These are phyloP conservation scores for Astragalus glycyphyllos DNA, from an alignment of 306 rosid genomes.

Conservation along the genomic window DNA sequence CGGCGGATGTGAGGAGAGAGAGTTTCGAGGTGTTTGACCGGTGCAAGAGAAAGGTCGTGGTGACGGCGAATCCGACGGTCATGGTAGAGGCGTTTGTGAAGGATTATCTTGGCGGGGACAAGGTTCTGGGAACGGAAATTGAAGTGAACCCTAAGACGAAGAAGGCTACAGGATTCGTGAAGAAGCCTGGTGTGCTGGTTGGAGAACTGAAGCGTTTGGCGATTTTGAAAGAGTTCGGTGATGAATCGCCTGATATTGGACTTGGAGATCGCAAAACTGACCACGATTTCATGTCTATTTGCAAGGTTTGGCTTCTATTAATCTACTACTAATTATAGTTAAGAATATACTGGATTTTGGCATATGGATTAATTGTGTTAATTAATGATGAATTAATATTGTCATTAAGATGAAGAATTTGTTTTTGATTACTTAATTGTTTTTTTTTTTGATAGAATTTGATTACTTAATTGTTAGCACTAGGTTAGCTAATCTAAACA, in stretches of 20 bases:
- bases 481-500: background rate
- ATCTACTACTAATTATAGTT: background rate
- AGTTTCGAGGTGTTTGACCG: slow-evolving; percentile 82
- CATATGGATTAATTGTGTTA: background rate
- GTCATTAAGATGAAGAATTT: background rate
- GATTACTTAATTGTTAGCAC: background rate
- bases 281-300: slow-evolving; percentile 90
- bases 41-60: slow-evolving; percentile 89
- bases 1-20: slow-evolving; percentile 89
- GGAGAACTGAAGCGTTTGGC: slow-evolving; percentile 75
- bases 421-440: background rate
- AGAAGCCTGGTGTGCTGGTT: slow-evolving; percentile 91
- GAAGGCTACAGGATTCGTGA: slow-evolving; percentile 92
- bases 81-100: slow-evolving; percentile 95
- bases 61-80: slow-evolving; percentile 91
- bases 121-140: slow-evolving; percentile 88
- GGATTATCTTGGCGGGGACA: slow-evolving; percentile 87
- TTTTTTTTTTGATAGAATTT: background rate
- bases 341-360: background rate
- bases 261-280: slow-evolving; percentile 87
- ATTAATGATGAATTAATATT: background rate
- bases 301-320: slow-evolving; percentile 69
- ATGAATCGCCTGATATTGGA: slow-evolving; percentile 75
- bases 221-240: slow-evolving; percentile 75
- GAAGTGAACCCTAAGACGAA: slow-evolving; percentile 93